phyloP scores from a whole-genome alignment of 1,284 basidiomycete genomes.

The Trichosporon faecale region DNA sequence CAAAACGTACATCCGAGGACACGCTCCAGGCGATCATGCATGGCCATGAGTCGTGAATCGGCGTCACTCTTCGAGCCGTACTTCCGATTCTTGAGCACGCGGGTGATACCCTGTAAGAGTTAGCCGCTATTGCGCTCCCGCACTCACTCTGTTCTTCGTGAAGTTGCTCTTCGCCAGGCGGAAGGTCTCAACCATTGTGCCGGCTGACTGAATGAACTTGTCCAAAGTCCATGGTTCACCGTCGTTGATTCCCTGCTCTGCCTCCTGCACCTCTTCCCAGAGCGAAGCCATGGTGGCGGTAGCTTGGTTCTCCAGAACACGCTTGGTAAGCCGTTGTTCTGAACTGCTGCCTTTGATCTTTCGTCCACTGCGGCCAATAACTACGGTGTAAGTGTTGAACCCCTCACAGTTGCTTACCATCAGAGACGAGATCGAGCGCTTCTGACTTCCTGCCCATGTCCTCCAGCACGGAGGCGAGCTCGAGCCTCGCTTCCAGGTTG shows the following conservation, averaged over 20 bases:
- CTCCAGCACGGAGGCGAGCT: conserved; percentile 85
- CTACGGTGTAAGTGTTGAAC: conserved; percentile 1
- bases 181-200: conserved; percentile 81
- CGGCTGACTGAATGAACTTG: conserved; percentile 76
- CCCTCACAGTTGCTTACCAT: conserved; percentile 58
- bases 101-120: conserved; percentile 37
- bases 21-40: conserved; percentile 49
- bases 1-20: conserved; percentile 37
- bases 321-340: conserved; percentile 36
- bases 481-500: conserved; percentile 77
- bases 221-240: conserved; percentile 52
- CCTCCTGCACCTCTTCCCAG: conserved; percentile 49
- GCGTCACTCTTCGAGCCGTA: conserved; percentile 32
- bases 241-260: conserved; percentile 45
- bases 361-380: conserved; percentile 26
- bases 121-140: neutral
- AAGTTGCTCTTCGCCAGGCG: conserved; percentile 80
- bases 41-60: conserved; percentile 34
- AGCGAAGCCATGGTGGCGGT: conserved; percentile 45
- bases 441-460: conserved; percentile 68
- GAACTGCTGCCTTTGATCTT: conserved; percentile 17
- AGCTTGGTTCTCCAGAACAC: conserved; percentile 42
- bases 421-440: conserved; percentile 79
- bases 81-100: conserved; percentile 35
- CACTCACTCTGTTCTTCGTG: conserved; percentile 65